phyloP scores from a whole-genome alignment of 192 early-diverging fungal genomes.

The Backusella circina region DNA sequence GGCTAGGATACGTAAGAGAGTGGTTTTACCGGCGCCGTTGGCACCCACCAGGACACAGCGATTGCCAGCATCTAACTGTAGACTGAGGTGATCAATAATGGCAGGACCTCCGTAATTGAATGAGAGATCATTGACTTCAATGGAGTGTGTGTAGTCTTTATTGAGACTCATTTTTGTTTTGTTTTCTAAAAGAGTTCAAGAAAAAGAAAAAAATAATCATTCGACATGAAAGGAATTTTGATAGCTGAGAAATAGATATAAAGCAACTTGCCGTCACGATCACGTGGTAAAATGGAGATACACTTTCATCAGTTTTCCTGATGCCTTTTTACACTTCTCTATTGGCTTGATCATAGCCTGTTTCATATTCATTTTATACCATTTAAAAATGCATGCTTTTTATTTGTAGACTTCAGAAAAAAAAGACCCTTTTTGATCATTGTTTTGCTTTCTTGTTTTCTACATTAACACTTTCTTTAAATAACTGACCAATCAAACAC shows the following conservation, averaged over 20 bases:
- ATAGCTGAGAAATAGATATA: background rate
- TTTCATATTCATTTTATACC: background rate
- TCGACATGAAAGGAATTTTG: background rate
- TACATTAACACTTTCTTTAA: background rate
- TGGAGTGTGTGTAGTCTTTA: background rate
- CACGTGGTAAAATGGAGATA: background rate
- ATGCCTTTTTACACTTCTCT: background rate
- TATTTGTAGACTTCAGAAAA: too few relatives aligned
- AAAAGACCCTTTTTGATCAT: too few relatives aligned
- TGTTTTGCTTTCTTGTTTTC: background rate
- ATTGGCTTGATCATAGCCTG: background rate
- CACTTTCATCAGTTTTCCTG: too few relatives aligned
- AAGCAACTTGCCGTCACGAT: background rate
- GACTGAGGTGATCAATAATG: conserved; percentile 53
- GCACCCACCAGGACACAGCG: conserved; percentile 72
- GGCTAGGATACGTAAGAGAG: conserved; percentile 63
- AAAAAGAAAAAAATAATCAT: background rate
- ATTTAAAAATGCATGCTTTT: too few relatives aligned
- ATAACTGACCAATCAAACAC: background rate
- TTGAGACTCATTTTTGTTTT: background rate
- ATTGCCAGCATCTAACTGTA: conserved; percentile 50
- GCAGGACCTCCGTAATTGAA: conserved; percentile 57
- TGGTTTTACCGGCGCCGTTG: conserved; percentile 71
- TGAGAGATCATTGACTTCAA: conserved; percentile 50
- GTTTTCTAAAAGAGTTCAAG: background rate